These are phyloP conservation scores for Penicillium lagena DNA, from an alignment of 495 filamentous ascomycete genomes.

Conservation along the genomic window DNA sequence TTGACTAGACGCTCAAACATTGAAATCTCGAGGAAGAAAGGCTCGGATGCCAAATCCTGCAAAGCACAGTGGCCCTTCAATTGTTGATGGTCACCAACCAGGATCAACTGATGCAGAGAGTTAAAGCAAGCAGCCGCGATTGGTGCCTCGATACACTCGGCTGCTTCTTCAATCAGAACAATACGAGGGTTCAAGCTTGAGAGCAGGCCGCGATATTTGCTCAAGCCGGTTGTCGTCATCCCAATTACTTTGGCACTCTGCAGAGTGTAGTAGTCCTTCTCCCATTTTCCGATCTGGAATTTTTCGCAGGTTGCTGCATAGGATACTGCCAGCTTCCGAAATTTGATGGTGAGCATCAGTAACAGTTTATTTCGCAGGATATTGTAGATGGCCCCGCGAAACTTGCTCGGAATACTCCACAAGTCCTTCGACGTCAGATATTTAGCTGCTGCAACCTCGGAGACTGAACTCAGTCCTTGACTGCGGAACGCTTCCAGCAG, in stretches of 20 bases:
- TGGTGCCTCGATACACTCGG: slow-evolving; percentile 63
- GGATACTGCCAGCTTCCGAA: slow-evolving; percentile 31
- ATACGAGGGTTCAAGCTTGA: slow-evolving; percentile 61
- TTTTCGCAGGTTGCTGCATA: slow-evolving; percentile 37
- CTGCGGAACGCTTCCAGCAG: slow-evolving; percentile 47
- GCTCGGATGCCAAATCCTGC: slow-evolving; percentile 43
- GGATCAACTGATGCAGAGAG: slow-evolving; percentile 63
- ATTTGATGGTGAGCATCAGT: slow-evolving; percentile 25
- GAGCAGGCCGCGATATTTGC: slow-evolving; percentile 75
- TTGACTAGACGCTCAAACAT: slow-evolving; percentile 73
- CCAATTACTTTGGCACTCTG: slow-evolving; percentile 55
- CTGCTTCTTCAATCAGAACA: slow-evolving; percentile 71
- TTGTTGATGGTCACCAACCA: slow-evolving; percentile 75
- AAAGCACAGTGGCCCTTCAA: slow-evolving; percentile 57
- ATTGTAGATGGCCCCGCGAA: slow-evolving; percentile 56
- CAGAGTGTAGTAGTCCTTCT: slow-evolving; percentile 46
- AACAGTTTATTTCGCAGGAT: slow-evolving; percentile 43
- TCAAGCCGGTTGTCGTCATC: slow-evolving; percentile 79
- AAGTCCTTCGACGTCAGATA: slow-evolving; percentile 39
- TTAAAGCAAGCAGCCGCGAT: slow-evolving; percentile 59
- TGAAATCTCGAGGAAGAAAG: slow-evolving; percentile 60
- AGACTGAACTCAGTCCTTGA: neutral
- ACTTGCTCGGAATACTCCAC: slow-evolving; percentile 45
- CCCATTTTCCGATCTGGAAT: slow-evolving; percentile 48
- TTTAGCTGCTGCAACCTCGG: slow-evolving; percentile 2